Evolutionary conservation across 805 yeast species (phyloP), one percentile per base, ranked within the genome.

Genomic region (Lachancea waltii): DNA sequence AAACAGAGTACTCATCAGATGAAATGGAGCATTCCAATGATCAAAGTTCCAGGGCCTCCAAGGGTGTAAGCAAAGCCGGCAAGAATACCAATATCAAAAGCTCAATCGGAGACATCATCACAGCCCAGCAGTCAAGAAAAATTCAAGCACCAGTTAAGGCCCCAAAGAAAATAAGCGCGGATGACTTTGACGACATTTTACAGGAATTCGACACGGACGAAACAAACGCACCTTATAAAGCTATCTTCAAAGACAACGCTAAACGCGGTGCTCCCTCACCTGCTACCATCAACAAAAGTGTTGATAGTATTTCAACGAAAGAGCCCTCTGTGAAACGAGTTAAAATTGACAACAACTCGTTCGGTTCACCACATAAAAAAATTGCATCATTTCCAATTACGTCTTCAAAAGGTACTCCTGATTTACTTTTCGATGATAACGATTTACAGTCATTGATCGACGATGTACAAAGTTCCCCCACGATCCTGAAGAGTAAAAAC

Each of bases 181-280:
- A 72, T 35, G 75, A 71, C 42, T 70, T 86, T 43, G 89, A 81
- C 54, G 89, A 81, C 51, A 77, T 83, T 38, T 65, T 83, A 34
- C 75, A 73, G 42, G 86, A 76, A 39, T 58, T 62, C 35, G 68
- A 62, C 34, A 55, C 51, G 14, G 25, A 13, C 11, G 38, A 35
- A 17, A 20, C 24, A 16, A 9, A 11, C 4, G 9, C 13, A 8
- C 22, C 33, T 4, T 11, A 6, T 11, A 14, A 11, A 4, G 13
- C 22, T 11, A 10, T 15, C 14, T 27, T 27, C 15, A 15, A 17
- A 5, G 15, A 14, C 16, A 27, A 27, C 5, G 14, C 16, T 27
- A 10, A 13, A n/a, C 13, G 25, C n/a, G 26, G 5, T 8, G 14
- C 10, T 9, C 10, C 13, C 13, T 10, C n/a, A 5, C 23, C 30